Evolutionary conservation across 768 basidiomycete species (phyloP).

Genomic region (Agaricus sinodeliciosus): DNA sequence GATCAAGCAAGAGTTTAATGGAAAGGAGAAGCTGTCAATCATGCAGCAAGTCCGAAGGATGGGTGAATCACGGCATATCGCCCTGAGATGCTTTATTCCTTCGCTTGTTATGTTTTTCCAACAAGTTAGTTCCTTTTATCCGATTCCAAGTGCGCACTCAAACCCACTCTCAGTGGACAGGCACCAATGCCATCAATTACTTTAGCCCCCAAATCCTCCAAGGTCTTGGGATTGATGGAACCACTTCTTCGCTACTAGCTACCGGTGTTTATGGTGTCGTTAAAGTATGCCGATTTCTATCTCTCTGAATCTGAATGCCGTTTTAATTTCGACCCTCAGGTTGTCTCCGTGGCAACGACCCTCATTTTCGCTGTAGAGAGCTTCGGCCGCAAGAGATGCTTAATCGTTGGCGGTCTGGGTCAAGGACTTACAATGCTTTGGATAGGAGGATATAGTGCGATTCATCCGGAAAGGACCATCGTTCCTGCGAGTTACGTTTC

Average conservation of each 20-base stretch:
- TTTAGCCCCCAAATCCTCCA: slow-evolving; percentile 42
- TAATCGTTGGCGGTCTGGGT: slow-evolving; percentile 45
- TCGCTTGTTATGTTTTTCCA: slow-evolving; percentile 41
- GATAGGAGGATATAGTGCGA: slow-evolving; percentile 33
- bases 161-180: slow-evolving; percentile 32
- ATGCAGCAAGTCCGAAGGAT: slow-evolving; percentile 24
- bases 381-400: slow-evolving; percentile 40
- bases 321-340: slow-evolving; percentile 18
- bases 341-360: slow-evolving; percentile 31
- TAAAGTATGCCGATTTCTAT: slow-evolving; percentile 17
- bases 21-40: neutral
- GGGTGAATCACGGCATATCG: slow-evolving; percentile 36
- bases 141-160: neutral
- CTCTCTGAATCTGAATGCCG: too few relatives aligned
- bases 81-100: slow-evolving; percentile 38
- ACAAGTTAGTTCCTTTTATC: slow-evolving; percentile 15
- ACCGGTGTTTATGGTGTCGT: slow-evolving; percentile 38
- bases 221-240: slow-evolving; percentile 37
- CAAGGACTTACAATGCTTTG: slow-evolving; percentile 44
- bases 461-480: slow-evolving; percentile 24
- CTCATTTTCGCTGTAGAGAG: slow-evolving; percentile 40
- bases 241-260: slow-evolving; percentile 37
- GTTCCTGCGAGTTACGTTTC: slow-evolving; percentile 37
- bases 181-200: slow-evolving; percentile 51
- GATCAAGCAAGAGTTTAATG: neutral